These are phyloP conservation scores for Cucurbita moschata DNA, from an alignment of 306 rosid genomes.

Conservation along the genomic window DNA sequence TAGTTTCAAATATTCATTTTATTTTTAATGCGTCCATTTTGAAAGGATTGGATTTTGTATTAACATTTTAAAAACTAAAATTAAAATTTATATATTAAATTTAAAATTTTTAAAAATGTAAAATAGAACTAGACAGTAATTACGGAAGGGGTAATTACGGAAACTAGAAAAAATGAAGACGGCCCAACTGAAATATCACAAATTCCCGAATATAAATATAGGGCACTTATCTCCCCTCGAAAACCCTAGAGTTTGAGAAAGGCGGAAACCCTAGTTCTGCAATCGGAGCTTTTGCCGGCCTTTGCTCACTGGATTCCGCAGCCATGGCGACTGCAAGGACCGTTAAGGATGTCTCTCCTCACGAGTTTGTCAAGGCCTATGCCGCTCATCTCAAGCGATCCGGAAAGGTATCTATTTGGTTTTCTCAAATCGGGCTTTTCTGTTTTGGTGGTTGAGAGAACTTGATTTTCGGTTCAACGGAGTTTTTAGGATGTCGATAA, in stretches of 20 bases:
- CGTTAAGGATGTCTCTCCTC: slow-evolving; percentile 63
- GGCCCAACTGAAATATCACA: not conserved
- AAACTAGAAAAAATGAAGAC: not conserved
- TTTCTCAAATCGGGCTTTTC: not conserved
- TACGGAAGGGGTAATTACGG: not conserved
- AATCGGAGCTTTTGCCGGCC: not conserved
- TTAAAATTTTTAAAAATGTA: no score
- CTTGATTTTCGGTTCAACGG: not conserved
- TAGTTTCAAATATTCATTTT: no score
- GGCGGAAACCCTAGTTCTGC: slow-evolving; percentile 3
- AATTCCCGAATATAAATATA: not conserved
- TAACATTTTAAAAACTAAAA: no score
- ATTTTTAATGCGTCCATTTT: no score
- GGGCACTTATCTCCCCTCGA: not conserved
- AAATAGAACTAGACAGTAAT: no score
- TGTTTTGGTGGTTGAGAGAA: not conserved
- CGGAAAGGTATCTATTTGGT: slow-evolving; percentile 23
- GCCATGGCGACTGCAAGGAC: slow-evolving; percentile 36
- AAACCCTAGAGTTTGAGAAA: slow-evolving; percentile 2
- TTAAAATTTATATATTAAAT: no score
- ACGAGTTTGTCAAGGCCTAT: slow-evolving; percentile 62
- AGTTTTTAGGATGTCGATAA: not conserved
- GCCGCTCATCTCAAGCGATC: slow-evolving; percentile 58
- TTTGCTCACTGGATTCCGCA: not conserved
- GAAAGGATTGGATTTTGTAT: no score